Conservation (phyloP, 163 green algal genomes). For the Scenedesmus sp. region DNA sequence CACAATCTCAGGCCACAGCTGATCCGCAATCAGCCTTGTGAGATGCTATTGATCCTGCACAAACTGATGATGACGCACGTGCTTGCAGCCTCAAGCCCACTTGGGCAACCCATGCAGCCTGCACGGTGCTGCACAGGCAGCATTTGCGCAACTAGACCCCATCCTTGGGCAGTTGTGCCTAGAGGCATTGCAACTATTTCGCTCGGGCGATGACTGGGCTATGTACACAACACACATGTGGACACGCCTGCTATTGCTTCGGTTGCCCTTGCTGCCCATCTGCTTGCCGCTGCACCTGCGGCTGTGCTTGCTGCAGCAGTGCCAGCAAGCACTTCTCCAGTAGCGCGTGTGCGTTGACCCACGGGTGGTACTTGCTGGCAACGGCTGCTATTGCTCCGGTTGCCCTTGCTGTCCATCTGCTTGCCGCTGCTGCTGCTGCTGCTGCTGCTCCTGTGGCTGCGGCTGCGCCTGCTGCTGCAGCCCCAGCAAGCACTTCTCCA, state of each 20-base stretch:
- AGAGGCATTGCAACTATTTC: too few relatives aligned
- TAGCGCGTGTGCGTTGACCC: conserved; percentile 92
- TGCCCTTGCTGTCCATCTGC: neutral
- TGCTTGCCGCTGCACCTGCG: conserved; percentile 22
- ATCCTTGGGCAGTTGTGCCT: too few relatives aligned
- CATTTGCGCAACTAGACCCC: too few relatives aligned
- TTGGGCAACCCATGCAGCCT: too few relatives aligned
- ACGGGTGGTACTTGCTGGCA: conserved; percentile 86
- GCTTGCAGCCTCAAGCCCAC: too few relatives aligned
- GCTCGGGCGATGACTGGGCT: too few relatives aligned
- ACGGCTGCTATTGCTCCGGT: neutral
- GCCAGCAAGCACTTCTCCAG: conserved; percentile 89
- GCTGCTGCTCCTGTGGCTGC: conserved; percentile 15
- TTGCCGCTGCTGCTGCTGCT: neutral
- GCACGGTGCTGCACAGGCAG: too few relatives aligned
- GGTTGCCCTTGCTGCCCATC: neutral
- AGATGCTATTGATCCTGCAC: too few relatives aligned
- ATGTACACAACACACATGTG: too few relatives aligned
- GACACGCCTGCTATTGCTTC: neutral
- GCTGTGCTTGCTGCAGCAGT: conserved; percentile 18
- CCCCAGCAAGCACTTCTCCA: conserved; percentile 88
- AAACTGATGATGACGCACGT: too few relatives aligned
- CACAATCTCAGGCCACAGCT: too few relatives aligned
- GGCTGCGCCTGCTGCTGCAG: conserved; percentile 32
- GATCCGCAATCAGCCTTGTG: too few relatives aligned